Evolutionary conservation across 192 early-diverging fungal genomes (phyloP), one percentile per base, ranked within the genome.

Genomic region (Coemansia sp.): DNA sequence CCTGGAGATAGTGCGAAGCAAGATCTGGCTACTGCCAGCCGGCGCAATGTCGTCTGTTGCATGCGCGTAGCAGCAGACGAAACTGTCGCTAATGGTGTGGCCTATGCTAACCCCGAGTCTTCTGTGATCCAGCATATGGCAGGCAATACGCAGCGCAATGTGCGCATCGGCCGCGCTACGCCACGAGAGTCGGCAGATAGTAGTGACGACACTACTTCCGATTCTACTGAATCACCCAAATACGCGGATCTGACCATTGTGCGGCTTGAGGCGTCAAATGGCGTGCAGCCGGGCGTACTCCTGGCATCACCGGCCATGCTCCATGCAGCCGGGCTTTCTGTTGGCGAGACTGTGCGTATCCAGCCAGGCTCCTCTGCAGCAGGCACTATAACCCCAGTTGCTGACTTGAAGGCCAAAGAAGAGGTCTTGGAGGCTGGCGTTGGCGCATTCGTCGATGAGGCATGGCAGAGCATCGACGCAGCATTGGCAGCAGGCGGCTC

Each of bases 241-340:
- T 11, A 46, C 73, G 57, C 37, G 58, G 14, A 70, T 73, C 23
- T 71, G 67, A 60, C 12, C 1, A 50, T 72, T 1, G 68, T 68
- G 31, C 55, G 23, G 23, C 50, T 85, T 27, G 63, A 61, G 29
- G 58, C 53, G 0, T 65, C 66, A 11, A 48, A 41, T 5, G 37
- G 32, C 1, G 72, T 82, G 48, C 80, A 82, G 63, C 80, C 80
- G 0, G 80, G 74, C 15, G 75, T 77, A 37, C 63, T 82, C 5
- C 38, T 76, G 29, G 75, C 67, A 11, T 31, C 68, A 0, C 53
- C 66, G 1, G 50, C 45, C 1, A 63, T 69, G 2, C 59, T 77
- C 11, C 21, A 12, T 1, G 38, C 61, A 0, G 71, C 66, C 1
- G 74, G 68, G 11, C 53, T 67, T 42, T 7, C 42, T 4, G 29